These are phyloP conservation scores for Myochromella boudieri DNA, from an alignment of 768 basidiomycete species.

Conservation along the genomic window DNA sequence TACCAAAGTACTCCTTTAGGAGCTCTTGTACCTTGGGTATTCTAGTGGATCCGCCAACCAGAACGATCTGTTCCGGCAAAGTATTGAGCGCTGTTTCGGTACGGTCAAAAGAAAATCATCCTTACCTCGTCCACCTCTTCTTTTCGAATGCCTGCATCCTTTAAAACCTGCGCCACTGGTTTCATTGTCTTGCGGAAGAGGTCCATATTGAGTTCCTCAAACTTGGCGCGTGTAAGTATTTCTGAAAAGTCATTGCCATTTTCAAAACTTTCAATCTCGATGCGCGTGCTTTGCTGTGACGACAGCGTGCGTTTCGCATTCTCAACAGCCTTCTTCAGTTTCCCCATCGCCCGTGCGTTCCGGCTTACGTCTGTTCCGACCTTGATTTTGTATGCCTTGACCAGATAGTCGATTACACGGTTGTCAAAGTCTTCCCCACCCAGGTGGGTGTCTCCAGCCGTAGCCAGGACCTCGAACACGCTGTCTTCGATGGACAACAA, in stretches of 20 bases:
- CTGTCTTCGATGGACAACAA: conserved; percentile 67
- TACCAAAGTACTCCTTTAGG: conserved; percentile 66
- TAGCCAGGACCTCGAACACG: conserved; percentile 71
- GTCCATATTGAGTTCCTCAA: conserved; percentile 83
- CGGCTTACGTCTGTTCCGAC: conserved; percentile 57
- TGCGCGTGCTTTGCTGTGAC: conserved; percentile 41
- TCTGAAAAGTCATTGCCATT: conserved; percentile 78
- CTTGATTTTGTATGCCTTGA: conserved; percentile 69
- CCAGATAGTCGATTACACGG: conserved; percentile 69
- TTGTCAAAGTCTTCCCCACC: conserved; percentile 76
- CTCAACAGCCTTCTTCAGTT: conserved; percentile 71
- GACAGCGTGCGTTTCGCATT: conserved; percentile 74
- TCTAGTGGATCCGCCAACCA: conserved; percentile 66
- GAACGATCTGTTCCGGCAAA: conserved; percentile 32
- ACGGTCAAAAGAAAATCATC: background rate
- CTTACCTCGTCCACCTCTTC: conserved; percentile 69
- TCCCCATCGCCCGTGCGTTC: conserved; percentile 66
- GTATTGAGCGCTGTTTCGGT: background rate
- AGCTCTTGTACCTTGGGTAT: conserved; percentile 71
- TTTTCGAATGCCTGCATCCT: conserved; percentile 79
- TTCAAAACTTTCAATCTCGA: conserved; percentile 72
- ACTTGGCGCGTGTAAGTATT: conserved; percentile 79
- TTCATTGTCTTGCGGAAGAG: conserved; percentile 84
- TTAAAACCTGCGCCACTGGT: conserved; percentile 81
- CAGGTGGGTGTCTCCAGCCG: conserved; percentile 71